These are phyloP conservation scores for Garcia nutans DNA, from an alignment of 345 rosid species.

Conservation along the genomic window DNA sequence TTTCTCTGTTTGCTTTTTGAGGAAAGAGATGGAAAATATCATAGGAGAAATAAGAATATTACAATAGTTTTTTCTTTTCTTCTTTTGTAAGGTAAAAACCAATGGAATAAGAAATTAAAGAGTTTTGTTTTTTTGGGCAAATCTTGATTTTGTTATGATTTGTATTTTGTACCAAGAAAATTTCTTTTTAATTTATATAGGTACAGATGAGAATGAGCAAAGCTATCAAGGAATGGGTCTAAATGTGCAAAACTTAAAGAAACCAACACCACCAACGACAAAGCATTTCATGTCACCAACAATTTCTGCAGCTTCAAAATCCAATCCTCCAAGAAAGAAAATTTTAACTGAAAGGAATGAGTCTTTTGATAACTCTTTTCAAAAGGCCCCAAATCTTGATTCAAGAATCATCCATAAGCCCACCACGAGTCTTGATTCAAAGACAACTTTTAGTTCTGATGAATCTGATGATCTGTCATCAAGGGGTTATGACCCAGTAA, in stretches of 20 bases:
- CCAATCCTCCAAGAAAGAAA: slow-evolving; percentile 32
- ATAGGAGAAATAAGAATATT: background rate
- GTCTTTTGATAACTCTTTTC: slow-evolving; percentile 12
- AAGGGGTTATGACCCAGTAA: slow-evolving; percentile 32
- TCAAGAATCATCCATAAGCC: slow-evolving; percentile 3
- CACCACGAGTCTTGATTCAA: background rate
- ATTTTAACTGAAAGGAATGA: slow-evolving; percentile 42
- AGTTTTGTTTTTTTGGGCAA: no score
- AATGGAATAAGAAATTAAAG: no score
- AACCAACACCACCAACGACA: slow-evolving; percentile 4
- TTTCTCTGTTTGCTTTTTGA: slow-evolving; percentile 1
- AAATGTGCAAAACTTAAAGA: slow-evolving; percentile 19
- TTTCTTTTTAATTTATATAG: background rate
- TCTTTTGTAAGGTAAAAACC: background rate
- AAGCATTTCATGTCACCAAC: slow-evolving; percentile 39
- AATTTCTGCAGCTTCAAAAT: slow-evolving; percentile 37
- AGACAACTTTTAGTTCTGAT: background rate
- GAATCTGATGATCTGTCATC: slow-evolving; percentile 6
- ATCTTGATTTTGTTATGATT: no score
- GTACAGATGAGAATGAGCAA: slow-evolving; percentile 37
- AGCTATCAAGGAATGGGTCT: slow-evolving; percentile 9
- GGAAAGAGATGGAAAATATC: background rate
- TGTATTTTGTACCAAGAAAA: background rate
- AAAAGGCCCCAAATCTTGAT: slow-evolving; percentile 11
- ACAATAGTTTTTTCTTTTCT: background rate